phyloP scores from a whole-genome alignment of 495 filamentous ascomycete genomes.

The Rhizodiscina lignyota region DNA sequence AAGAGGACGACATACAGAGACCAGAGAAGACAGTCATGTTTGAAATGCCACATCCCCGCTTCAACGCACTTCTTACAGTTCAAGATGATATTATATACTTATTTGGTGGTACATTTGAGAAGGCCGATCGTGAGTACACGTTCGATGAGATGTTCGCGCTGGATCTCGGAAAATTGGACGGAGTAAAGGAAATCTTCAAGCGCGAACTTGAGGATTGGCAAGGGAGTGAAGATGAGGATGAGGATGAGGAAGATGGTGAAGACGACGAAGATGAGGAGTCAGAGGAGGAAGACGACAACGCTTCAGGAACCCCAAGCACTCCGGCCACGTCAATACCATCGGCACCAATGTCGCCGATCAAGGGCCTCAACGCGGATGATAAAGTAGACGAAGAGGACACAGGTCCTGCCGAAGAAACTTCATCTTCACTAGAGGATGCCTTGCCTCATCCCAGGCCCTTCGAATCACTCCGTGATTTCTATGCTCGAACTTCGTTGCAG shows the following conservation, averaged over 20 bases:
- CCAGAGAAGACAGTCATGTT: conserved; percentile 33
- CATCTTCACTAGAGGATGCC: conserved; percentile 35
- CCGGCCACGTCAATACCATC: conserved; percentile 13
- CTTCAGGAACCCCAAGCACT: conserved; percentile 16
- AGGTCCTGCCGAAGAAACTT: conserved; percentile 18
- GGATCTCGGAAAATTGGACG: conserved; percentile 81
- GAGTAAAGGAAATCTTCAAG: conserved; percentile 75
- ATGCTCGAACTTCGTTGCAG: conserved; percentile 65
- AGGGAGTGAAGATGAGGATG: conserved; percentile 31
- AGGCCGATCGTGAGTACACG: conserved; percentile 82
- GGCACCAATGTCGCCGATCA: not conserved
- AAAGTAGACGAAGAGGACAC: conserved; percentile 27
- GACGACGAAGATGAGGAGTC: conserved; percentile 55
- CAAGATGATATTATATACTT: conserved; percentile 86
- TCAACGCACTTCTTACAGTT: conserved; percentile 78
- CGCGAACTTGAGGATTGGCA: conserved; percentile 74
- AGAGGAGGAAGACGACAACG: conserved; percentile 54
- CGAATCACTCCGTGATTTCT: conserved; percentile 84
- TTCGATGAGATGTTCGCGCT: conserved; percentile 89
- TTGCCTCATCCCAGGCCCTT: conserved; percentile 67
- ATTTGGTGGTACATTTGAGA: conserved; percentile 88
- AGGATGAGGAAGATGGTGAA: conserved; percentile 38
- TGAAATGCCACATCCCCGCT: conserved; percentile 72
- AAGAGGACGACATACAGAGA: conserved; percentile 37
- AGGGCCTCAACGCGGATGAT: conserved; percentile 14